Base-by-base conservation (phyloP, 495 filamentous ascomycete species). In the Parachaetomium inaequale region DNA sequence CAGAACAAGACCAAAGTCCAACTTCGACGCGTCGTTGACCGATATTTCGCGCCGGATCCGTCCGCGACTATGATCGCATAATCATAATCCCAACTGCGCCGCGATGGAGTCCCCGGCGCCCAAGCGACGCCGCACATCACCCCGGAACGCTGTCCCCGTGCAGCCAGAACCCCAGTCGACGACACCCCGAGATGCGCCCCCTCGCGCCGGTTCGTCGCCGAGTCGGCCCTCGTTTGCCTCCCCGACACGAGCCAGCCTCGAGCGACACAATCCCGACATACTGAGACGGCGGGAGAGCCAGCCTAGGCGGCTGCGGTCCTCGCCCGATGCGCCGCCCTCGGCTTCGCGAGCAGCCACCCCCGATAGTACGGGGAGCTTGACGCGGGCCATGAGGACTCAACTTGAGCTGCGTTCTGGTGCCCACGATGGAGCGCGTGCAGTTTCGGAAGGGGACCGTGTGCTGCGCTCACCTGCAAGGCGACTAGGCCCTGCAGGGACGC, bases 71-170 rank as follows among this genome's bases (percentile, higher is more conserved):
- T 68, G 65, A 62, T 1, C 0, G 28, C 56, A 19, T 64, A 63
- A 23, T 15, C 10, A 23, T 11, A n/a, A 64, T 6, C 1, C 34
- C 40, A 46, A 52, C 56, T 62, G 38, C 63, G 36, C 59, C 63
- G 64, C 68, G 43, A 87, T 86, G 83, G 75, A 81, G 50, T 72
- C 71, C 28, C 83, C 84, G 38, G 81, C 85, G 55, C 75, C 84
- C n/a, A 87, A 89, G 70, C 77, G 84, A 66, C 85, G 85, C 61
- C 86, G 82, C 70, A 87, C 79, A 34, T 84, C 82, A 59, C 81
- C 80, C 7, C 74, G 71, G 23, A 74, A 74, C n/a, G 74, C 73
- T 1, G 58, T 73, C 49, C 60, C 71, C 25, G 57, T 75, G 62
- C 72, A 69, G 34, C 47, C 59, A 53, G 49, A 58, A 34, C 14